These are phyloP conservation scores for Xylaria sp. DNA, from an alignment of 2,329 filamentous ascomycete species.

Conservation along the genomic window DNA sequence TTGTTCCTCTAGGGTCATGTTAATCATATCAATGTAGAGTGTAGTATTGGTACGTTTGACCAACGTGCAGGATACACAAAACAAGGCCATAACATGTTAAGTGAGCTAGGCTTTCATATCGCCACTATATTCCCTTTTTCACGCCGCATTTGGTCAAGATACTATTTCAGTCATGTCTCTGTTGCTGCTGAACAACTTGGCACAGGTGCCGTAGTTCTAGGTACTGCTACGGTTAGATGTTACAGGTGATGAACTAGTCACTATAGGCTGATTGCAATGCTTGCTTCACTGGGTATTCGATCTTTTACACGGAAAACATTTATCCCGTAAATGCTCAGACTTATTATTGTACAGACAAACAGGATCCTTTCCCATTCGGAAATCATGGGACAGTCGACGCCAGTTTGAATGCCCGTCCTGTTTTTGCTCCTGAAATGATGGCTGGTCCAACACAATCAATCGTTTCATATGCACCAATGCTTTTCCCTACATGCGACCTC, in stretches of 20 bases:
- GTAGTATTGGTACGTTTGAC: not conserved
- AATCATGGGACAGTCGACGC: slow-evolving; percentile 33
- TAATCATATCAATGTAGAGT: not conserved
- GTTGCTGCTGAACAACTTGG: not conserved
- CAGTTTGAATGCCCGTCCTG: slow-evolving; percentile 31
- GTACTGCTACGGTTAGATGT: not conserved
- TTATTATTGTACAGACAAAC: slow-evolving; percentile 37
- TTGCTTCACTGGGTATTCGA: slow-evolving; percentile 3
- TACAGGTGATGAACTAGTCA: not conserved
- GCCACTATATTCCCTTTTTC: not conserved
- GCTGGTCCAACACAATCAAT: slow-evolving; percentile 29
- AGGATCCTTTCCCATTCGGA: slow-evolving; percentile 28
- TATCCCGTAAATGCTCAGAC: slow-evolving; percentile 34
- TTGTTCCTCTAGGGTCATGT: not conserved
- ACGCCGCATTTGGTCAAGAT: not conserved
- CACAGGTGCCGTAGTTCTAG: not conserved
- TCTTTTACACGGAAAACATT: slow-evolving; percentile 15
- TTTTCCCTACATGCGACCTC: slow-evolving; percentile 25
- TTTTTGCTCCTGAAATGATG: slow-evolving; percentile 33
- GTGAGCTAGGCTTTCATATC: not conserved
- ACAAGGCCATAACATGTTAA: not conserved
- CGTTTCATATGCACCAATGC: slow-evolving; percentile 25
- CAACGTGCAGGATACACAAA: not conserved
- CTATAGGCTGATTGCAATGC: not conserved
- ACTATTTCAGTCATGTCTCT: not conserved